Base-by-base conservation (phyloP, 2,329 filamentous ascomycete genomes). In the Cladosporium cucumerinum region DNA sequence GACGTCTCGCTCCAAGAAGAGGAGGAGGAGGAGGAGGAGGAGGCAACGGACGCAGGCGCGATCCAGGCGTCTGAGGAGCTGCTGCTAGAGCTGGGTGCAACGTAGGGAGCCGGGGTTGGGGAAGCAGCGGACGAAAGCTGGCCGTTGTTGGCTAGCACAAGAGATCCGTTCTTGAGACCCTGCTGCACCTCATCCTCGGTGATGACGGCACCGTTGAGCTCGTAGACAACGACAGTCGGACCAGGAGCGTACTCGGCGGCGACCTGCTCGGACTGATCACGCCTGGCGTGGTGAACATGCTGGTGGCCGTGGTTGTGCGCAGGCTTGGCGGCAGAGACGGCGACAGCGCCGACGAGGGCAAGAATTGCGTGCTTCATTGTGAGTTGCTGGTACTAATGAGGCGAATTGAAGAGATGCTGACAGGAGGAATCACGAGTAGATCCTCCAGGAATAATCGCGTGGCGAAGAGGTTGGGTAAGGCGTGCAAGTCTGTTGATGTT, bases 221-320 rank as follows among this genome's bases (percentile, higher is more conserved):
- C 84, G 79, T 93, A 97, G 64, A 89, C 84, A 64, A 88, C 86
- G 70, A 88, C 85, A 60, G 86, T 88, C 34, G 88, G 84, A 49
- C 84, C 86, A 48, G 84, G 80, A 59, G 88, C 83, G 63, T 84
- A 82, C 62, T 86, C 84, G 64, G 84, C 80, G 57, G 81, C 79
- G 39, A 80, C 76, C 18, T 79, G 77, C 7, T 25, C 51, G 65
- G 81, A 82, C 78, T 81, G 78, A 39, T 79, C 78, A 66, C 85
- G 82, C 78, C 85, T 86, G 68, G 80, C 84, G 71, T 81, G 82
- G 75, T 87, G 87, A 71, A 82, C 87, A 66, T 80, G 78, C 75
- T 89, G 87, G 66, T 80, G 78, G 52, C 80, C 78, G 73, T 86
- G 84, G 71, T 85, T 83, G 70, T 74, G 69, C 58, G 86, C 84